These are phyloP conservation scores for Noccaea bulbosa DNA, from an alignment of 345 rosid species.

Conservation along the genomic window DNA sequence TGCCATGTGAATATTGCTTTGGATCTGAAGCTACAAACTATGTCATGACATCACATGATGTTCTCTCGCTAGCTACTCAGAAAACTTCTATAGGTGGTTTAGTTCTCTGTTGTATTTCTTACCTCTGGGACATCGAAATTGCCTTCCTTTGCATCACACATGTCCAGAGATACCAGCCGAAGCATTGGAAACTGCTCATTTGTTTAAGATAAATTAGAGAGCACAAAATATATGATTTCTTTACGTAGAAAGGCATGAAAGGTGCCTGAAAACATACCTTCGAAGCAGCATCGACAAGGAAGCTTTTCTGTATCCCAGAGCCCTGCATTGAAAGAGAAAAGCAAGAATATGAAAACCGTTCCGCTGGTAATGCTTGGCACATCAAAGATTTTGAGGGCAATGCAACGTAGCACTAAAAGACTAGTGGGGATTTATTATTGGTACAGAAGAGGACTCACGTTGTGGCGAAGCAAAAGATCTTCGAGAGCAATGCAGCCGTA, in stretches of 20 bases:
- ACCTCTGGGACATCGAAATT: conserved; percentile 68
- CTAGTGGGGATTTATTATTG: not conserved
- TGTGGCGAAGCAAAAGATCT: conserved; percentile 77
- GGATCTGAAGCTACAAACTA: conserved; percentile 1
- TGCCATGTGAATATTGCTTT: conserved; percentile 20
- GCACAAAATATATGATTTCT: not conserved
- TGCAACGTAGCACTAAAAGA: not conserved
- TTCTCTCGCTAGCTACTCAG: not conserved
- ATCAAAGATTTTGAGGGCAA: not conserved
- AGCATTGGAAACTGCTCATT: conserved; percentile 68
- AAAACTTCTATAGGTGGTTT: not conserved
- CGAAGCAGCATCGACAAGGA: conserved; percentile 66
- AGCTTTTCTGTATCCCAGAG: conserved; percentile 54
- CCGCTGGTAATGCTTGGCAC: not conserved
- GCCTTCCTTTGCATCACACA: conserved; percentile 76
- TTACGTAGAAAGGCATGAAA: not conserved
- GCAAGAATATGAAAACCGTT: not conserved
- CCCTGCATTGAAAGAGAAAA: conserved; percentile 53
- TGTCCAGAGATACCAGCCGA: conserved; percentile 62
- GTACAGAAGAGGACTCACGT: conserved; percentile 51
- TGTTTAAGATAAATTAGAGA: conserved; percentile 2
- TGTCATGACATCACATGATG: not conserved
- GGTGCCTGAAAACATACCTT: conserved; percentile 48
- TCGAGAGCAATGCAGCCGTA: conserved; percentile 68
- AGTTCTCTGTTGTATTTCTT: conserved; percentile 34